Conservation (phyloP, 495 filamentous ascomycete genomes). For the Tuber melanosporum region DNA sequence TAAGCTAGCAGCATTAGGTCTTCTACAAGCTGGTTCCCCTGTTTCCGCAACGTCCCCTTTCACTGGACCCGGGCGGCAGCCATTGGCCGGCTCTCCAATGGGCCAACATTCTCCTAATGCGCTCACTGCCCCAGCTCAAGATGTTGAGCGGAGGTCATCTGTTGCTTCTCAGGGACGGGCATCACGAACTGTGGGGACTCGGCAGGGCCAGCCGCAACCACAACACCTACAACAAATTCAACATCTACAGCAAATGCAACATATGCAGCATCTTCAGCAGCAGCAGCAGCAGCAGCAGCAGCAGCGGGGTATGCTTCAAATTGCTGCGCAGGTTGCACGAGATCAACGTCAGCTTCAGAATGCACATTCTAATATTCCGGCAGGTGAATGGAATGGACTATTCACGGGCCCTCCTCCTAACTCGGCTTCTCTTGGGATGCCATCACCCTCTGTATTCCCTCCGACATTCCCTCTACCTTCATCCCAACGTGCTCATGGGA, state of each 20-base stretch:
- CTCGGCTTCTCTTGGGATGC: background rate
- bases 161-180: background rate
- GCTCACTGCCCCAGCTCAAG: background rate
- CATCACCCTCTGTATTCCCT: background rate
- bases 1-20: background rate
- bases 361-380: background rate
- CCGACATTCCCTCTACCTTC: background rate
- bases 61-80: background rate
- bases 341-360: constrained; percentile 3
- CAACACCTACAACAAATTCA: background rate
- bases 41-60: background rate
- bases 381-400: background rate
- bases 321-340: background rate
- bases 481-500: constrained; percentile 10
- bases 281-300: constrained; percentile 15
- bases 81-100: background rate
- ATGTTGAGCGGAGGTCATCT: background rate
- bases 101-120: background rate
- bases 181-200: background rate
- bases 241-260: background rate
- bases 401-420: background rate
- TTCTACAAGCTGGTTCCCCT: background rate
- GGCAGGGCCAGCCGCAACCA: background rate
- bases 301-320: constrained; percentile 2
- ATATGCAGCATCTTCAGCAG: background rate